A percentile compares a stretch with the other conserved stretches of the same genome.
Evolutionary conservation across 2,329 filamentous ascomycete species (phyloP).

Genomic region (Alternaria brassicae): DNA sequence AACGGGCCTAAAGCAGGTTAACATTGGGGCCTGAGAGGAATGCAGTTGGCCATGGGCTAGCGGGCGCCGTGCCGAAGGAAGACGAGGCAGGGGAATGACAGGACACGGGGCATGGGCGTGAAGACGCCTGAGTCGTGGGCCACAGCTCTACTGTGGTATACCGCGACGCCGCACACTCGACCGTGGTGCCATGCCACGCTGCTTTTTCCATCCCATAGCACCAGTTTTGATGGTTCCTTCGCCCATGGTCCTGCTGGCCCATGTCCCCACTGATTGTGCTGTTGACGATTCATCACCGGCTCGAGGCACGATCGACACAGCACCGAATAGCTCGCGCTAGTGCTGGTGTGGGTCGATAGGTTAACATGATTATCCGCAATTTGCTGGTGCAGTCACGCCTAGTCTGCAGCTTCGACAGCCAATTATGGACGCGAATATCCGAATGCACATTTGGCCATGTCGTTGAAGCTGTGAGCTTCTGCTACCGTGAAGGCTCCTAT

Average conservation of each 20-base stretch:
- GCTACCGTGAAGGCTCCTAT: neutral
- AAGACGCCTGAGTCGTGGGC: conserved; percentile 1
- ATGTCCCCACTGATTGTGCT: conserved; percentile 10
- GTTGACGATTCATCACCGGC: conserved; percentile 20
- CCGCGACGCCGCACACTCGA: neutral
- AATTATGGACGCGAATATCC: neutral
- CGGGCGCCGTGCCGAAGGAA: conserved; percentile 24
- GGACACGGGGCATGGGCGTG: neutral
- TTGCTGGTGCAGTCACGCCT: neutral
- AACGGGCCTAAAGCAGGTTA: conserved; percentile 40
- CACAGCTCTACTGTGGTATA: neutral
- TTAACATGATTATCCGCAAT: conserved; percentile 8
- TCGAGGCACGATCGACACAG: conserved; percentile 19
- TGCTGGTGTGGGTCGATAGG: conserved; percentile 6
- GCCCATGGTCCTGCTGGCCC: neutral
- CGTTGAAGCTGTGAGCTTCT: neutral
- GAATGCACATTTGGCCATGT: neutral
- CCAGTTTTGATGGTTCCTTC: neutral
- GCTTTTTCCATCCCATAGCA: neutral
- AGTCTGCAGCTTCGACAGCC: neutral
- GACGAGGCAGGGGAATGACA: conserved; percentile 10
- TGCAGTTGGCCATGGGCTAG: conserved; percentile 27
- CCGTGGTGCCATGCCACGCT: neutral
- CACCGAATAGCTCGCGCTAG: conserved; percentile 5
- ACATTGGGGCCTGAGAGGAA: conserved; percentile 32